Conservation (phyloP, 345 rosid genomes). For the Rubroshorea leprosula region DNA sequence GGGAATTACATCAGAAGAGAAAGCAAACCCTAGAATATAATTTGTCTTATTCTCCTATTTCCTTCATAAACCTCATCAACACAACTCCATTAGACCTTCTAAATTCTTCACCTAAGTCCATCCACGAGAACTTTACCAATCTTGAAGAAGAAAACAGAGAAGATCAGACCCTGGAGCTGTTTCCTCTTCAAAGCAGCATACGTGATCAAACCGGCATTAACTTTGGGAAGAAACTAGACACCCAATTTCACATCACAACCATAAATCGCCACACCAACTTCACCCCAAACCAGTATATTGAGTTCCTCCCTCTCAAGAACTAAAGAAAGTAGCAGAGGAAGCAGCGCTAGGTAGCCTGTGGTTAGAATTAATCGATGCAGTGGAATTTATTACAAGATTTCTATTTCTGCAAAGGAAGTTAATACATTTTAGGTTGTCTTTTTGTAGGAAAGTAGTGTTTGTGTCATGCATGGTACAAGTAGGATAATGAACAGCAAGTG, state of each 20-base stretch:
- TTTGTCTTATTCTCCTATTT: constrained; percentile 13
- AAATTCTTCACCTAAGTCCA: constrained; percentile 5
- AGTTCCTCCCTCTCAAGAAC: constrained; percentile 60
- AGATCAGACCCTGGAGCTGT: constrained; percentile 46
- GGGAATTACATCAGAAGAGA: constrained; percentile 21
- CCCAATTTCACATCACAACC: constrained; percentile 20
- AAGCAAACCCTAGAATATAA: constrained; percentile 15
- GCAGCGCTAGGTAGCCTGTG: constrained; percentile 34
- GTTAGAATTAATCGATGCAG: constrained; percentile 24
- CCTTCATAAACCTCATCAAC: constrained; percentile 8
- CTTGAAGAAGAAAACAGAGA: constrained; percentile 27
- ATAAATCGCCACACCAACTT: constrained; percentile 24
- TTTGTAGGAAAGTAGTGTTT: constrained; percentile 30
- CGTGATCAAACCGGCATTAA: constrained; percentile 5
- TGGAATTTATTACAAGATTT: constrained; percentile 20
- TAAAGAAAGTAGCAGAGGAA: constrained; percentile 19
- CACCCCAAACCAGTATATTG: constrained; percentile 41
- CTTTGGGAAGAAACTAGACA: constrained; percentile 23
- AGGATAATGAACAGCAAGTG: constrained; percentile 19
- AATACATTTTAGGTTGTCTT: constrained; percentile 27
- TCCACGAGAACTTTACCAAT: constrained; percentile 14
- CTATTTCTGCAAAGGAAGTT: constrained; percentile 9
- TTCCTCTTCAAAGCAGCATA: constrained; percentile 32
- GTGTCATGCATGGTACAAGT: constrained; percentile 21
- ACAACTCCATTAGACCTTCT: constrained; percentile 9